Percentiles rank a stretch among this genome's conserved stretches.
Conservation (phyloP, 2,329 filamentous ascomycete genomes). For the Diaporthe citrichinensis region DNA sequence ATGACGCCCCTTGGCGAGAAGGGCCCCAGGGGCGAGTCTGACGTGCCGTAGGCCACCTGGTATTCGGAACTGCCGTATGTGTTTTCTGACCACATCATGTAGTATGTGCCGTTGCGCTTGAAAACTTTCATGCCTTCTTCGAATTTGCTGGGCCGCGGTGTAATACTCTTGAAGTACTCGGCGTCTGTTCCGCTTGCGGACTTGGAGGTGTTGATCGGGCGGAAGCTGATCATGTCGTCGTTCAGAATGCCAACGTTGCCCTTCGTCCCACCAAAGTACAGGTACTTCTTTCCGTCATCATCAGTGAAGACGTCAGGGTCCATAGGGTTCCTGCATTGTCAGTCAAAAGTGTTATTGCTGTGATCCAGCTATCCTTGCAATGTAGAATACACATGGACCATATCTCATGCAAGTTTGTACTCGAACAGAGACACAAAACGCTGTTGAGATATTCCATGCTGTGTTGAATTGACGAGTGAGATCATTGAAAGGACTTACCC, state of each 20-base stretch:
- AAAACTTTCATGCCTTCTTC: constrained; percentile 36
- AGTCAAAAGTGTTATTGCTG: neutral
- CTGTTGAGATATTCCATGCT: neutral
- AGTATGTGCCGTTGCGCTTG: constrained; percentile 30
- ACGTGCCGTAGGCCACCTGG: constrained; percentile 36
- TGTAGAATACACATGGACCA: neutral
- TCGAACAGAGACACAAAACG: neutral
- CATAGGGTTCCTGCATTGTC: constrained; percentile 55
- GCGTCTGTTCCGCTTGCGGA: neutral
- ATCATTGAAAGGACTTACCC: neutral
- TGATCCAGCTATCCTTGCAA: neutral
- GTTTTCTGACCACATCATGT: constrained; percentile 41
- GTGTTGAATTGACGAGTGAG: neutral
- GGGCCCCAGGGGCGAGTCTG: constrained; percentile 33
- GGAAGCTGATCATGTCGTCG: constrained; percentile 33
- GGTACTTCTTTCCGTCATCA: constrained; percentile 54
- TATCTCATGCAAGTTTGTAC: neutral
- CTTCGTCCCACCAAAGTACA: constrained; percentile 42
- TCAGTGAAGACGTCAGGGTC: constrained; percentile 60
- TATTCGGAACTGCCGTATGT: constrained; percentile 23
- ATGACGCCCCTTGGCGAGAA: constrained; percentile 13
- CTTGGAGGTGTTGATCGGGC: neutral
- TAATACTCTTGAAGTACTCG: constrained; percentile 24
- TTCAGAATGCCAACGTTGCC: constrained; percentile 24
- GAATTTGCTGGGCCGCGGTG: constrained; percentile 25